A percentile compares a stretch with the other conserved stretches of the same genome.
These are phyloP conservation scores for Spathaspora girioi DNA, from an alignment of 805 yeast species.

Conservation along the genomic window DNA sequence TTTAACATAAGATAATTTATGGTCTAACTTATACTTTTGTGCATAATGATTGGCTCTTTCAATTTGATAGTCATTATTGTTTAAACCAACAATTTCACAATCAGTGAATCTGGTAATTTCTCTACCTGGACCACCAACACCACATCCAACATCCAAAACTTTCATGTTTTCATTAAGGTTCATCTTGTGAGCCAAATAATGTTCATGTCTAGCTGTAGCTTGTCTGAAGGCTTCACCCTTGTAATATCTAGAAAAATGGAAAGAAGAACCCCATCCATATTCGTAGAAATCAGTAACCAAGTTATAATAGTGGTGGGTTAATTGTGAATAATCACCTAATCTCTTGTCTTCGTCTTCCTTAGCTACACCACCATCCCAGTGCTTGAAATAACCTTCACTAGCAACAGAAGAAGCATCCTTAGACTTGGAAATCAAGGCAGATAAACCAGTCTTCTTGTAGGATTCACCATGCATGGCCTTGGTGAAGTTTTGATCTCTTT, in stretches of 20 bases:
- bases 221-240: conserved; percentile 90
- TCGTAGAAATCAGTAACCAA: conserved; percentile 97
- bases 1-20: conserved; percentile 81
- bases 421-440: conserved; percentile 76
- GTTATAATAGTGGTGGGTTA: conserved; percentile 94
- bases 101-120: conserved; percentile 91
- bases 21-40: conserved; percentile 54
- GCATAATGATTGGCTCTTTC: conserved; percentile 87
- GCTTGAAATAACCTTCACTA: conserved; percentile 85
- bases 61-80: conserved; percentile 96
- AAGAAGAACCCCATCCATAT: conserved; percentile 98
- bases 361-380: conserved; percentile 92
- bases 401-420: conserved; percentile 76
- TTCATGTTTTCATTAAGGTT: conserved; percentile 74
- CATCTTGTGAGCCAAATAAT: conserved; percentile 85
- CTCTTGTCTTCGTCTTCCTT: conserved; percentile 68
- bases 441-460: conserved; percentile 63
- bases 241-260: conserved; percentile 95
- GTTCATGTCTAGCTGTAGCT: conserved; percentile 97
- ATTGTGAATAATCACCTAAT: conserved; percentile 79
- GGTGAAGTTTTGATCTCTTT: conserved; percentile 70
- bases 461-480: conserved; percentile 82
- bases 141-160: conserved; percentile 97
- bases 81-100: conserved; percentile 81
- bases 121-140: conserved; percentile 99